Evolutionary conservation across 495 filamentous ascomycete species (phyloP), one percentile per base, ranked within the genome.

Genomic region (Extremus antarcticus): DNA sequence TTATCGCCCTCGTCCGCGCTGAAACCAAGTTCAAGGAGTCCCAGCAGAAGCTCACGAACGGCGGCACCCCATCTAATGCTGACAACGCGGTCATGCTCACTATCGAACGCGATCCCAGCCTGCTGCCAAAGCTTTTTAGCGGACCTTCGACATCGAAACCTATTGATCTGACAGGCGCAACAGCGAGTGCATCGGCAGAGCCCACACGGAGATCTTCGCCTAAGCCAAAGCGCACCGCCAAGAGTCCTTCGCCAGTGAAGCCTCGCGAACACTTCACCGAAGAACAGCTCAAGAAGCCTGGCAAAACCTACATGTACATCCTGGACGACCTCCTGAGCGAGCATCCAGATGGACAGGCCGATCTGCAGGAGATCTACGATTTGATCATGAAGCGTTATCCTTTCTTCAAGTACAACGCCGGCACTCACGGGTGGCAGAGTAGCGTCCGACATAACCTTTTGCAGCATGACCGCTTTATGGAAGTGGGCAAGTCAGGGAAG

Each of bases 371-470:
- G 66, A 97, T 98, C 40, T 98, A 98, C 68, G 84, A 86, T 59
- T 80, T 85, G 23, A 86, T 98, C 56, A 84, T 88, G 69, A 72
- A 83, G 63, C 87, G 85, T 62, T 95, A 94, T 63, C 94, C 92
- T 0, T 95, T 81, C 69, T 98, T 87, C 69, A 87, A 86, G 56
- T 87, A 96, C 68, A 80, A 79, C 52, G 82, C 82, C 25, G 74
- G 76, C 39, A 91, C 88, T 4, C 86, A 83, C 59, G 92, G 92
- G 15, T 98, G 92, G 92, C 91, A 96, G 64, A 95, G 90, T 59
- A 95, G 89, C 71, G 89, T 98, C 20, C 84, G 92, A 3, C 92
- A 98, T 68, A 98, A 98, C 56, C 77, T 98, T 23, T 86, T 88
- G 32, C 89, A 92, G 52, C 87, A 94, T 63, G 77, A 83, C 47